Percentiles rank a stretch among this genome's conserved stretches.
Evolutionary conservation across 768 basidiomycete species (phyloP).

Genomic region (Agaricus sinodeliciosus): DNA sequence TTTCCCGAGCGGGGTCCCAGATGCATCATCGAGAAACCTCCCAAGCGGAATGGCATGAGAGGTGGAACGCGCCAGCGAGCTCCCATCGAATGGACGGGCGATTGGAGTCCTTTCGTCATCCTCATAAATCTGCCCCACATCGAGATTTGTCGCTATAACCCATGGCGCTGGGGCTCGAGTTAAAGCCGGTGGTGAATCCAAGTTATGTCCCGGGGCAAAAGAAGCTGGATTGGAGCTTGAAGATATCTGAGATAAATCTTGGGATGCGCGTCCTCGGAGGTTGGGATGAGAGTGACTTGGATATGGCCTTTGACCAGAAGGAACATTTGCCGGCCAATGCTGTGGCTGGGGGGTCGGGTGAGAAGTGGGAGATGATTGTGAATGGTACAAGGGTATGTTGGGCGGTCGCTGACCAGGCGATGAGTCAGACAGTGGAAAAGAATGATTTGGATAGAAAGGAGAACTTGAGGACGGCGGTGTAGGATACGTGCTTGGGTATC

Average conservation of each 20-base stretch:
- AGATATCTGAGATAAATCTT: not conserved
- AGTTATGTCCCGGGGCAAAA: not conserved
- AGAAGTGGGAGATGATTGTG: constrained; percentile 4
- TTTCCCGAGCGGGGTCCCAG: constrained; percentile 30
- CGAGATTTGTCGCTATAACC: constrained; percentile 22
- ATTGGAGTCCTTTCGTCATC: constrained; percentile 32
- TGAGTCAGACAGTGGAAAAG: not conserved
- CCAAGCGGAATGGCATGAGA: constrained; percentile 5
- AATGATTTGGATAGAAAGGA: not conserved
- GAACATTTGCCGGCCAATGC: not conserved
- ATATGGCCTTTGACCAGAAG: not conserved
- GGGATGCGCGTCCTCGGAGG: not conserved
- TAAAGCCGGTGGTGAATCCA: constrained; percentile 14
- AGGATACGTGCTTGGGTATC: not conserved
- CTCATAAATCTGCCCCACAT: constrained; percentile 16
- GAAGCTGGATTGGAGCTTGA: constrained; percentile 3
- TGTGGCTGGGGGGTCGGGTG: not conserved
- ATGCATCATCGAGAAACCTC: constrained; percentile 5
- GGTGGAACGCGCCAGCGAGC: constrained; percentile 1
- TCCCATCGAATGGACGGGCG: constrained; percentile 16
- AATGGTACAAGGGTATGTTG: not conserved
- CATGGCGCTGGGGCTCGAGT: constrained; percentile 14
- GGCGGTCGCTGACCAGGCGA: not conserved
- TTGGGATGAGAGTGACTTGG: not conserved
- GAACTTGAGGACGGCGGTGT: not conserved